Base-by-base conservation (phyloP, 2,329 filamentous ascomycete genomes). In the Penicillium polonicum region DNA sequence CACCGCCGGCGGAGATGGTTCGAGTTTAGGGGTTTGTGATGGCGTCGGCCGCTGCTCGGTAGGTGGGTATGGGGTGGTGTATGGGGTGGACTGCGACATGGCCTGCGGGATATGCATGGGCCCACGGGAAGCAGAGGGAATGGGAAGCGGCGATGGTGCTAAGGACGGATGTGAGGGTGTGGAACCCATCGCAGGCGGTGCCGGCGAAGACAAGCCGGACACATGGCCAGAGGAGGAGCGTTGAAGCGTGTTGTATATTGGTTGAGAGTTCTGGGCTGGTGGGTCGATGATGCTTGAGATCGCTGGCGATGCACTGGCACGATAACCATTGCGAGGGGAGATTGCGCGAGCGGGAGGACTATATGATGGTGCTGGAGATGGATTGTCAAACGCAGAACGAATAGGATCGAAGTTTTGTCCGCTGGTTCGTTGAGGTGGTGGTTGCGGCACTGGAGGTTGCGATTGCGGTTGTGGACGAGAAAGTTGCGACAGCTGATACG, bases 381-480 rank as follows among this genome's bases (percentile, higher is more conserved):
- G 63, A 52, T 76, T 68, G 65, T 72, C 67, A 45, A 83, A 89
- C n/a, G 88, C 84, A 6, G 84, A 90, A 46, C 92, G 85, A 62
- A 96, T 92, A 0, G 92, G 92, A 73, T 97, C 92, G 76, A 94
- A 97, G 68, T 89, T 91, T 69, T 91, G 90, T 43, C 91, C 88
- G 68, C 89, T 89, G 15, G 88, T 87, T 49, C 88, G 80, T 48
- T 80, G 77, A 9, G 73, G 66, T 13, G 65, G 68, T 60, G 80
- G 78, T 59, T 79, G 79, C 49, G 79, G 76, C 13, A 78, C 77
- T 38, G 73, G 70, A 52, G 72, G 73, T 57, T 76, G 79, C 39
- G 73, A 79, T 57, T 76, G 79, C 39, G 73, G 79, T 58, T 75
- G 80, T 44, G 76, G 74, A 23, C 65, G 65, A 19, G 76, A 71